Evolutionary conservation across 495 filamentous ascomycete genomes (phyloP), one percentile per base, ranked within the genome.

Genomic region (Penicillium verhagenii): DNA sequence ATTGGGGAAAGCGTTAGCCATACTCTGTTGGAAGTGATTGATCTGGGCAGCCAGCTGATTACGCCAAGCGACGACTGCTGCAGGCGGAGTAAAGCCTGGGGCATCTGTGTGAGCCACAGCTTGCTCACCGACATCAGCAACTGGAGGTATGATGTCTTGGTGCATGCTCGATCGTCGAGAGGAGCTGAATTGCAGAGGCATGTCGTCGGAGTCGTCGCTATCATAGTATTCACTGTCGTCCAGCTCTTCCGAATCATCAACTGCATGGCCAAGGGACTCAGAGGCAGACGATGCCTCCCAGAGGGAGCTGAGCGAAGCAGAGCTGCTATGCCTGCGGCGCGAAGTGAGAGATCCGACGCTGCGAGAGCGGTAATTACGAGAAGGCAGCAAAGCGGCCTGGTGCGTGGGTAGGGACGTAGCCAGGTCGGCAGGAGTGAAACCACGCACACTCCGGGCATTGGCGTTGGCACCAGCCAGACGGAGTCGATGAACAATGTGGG

Each of bases 11-110:
- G 83, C 86, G 58, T 85, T 75, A 21, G 85, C 75, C 50, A 89
- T 82, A 14, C 78, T 82, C 57, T 91, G 85, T 59, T 93, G 91
- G 56, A 92, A 78, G 33, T 91, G 86, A 48, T 93, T 87, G 60
- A 94, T 82, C 61, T 94, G 91, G 3, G 82, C 79, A 38, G 85
- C 81, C 16, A 96, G 71, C 47, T 91, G 86, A 48, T 93, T 88
- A 53, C 86, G 82, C 79, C 90, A 86, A 21, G 87, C 88, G 25
- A 84, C 75, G 69, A 90, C 81, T 23, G 86, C 79, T 16, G 86
- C 82, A 2, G 82, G 77, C 19, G 86, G 80, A 11, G 82, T 77
- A 42, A 80, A 78, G 21, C 69, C 63, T 24, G 64, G 66, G 21
- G 62, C 63, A 58, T 72, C 62, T 13, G 57, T 63, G 11, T 66